These are phyloP conservation scores for Didymosphaeria variabile DNA, from an alignment of 2,329 filamentous ascomycete species.

Conservation along the genomic window DNA sequence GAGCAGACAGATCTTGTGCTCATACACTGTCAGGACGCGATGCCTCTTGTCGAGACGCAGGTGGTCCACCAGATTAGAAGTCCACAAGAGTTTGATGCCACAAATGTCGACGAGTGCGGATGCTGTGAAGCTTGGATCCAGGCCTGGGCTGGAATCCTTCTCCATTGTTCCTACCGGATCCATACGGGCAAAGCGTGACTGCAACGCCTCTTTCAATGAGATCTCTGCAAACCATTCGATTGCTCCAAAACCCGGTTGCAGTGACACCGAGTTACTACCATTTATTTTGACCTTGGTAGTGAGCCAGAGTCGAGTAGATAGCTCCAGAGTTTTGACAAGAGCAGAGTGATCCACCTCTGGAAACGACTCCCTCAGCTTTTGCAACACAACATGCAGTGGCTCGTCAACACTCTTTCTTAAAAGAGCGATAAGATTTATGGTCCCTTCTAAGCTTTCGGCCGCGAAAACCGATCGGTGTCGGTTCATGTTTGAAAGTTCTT, in stretches of 20 bases:
- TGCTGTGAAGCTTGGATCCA: conserved; percentile 1
- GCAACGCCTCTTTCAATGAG: background rate
- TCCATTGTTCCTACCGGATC: background rate
- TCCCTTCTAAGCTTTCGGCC: too few relatives aligned
- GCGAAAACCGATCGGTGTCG: too few relatives aligned
- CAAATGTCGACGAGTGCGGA: background rate
- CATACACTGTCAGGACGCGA: background rate
- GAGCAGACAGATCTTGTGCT: background rate
- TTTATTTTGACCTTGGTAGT: background rate
- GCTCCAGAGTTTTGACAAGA: background rate
- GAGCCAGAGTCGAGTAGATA: background rate
- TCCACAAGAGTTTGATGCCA: background rate
- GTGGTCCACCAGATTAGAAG: conserved; percentile 2
- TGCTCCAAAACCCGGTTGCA: background rate
- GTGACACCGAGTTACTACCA: too few relatives aligned
- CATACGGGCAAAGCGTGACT: background rate
- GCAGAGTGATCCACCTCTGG: background rate
- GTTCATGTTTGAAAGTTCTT: too few relatives aligned
- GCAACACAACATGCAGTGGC: too few relatives aligned
- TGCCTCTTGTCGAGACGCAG: background rate
- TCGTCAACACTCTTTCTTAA: too few relatives aligned
- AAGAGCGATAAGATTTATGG: too few relatives aligned
- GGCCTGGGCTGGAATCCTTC: background rate
- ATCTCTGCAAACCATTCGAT: background rate
- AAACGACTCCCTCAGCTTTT: background rate